phyloP scores from a whole-genome alignment of 78 protist genomes.

The Thecamonas trahens region DNA sequence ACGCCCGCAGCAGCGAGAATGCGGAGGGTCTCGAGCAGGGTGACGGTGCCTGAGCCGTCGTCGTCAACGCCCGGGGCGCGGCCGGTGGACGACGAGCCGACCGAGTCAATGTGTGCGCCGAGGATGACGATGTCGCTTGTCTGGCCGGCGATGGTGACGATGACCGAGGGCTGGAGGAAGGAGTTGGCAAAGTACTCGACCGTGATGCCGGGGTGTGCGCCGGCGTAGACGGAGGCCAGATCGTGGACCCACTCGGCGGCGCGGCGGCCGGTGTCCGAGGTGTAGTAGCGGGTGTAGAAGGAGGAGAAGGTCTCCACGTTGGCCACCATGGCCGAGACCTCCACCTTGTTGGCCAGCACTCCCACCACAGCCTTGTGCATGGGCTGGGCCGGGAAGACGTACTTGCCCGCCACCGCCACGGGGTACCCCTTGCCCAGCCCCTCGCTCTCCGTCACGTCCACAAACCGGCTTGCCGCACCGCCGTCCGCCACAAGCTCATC shows the following conservation, averaged over 20 bases:
- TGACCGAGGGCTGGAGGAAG: constrained; percentile 11
- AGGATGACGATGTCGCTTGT: constrained; percentile 4
- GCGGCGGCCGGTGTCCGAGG: constrained; percentile 2
- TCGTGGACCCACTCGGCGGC: neutral
- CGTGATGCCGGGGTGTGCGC: neutral
- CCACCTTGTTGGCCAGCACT: no score
- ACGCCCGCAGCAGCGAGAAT: neutral
- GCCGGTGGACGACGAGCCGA: constrained; percentile 1
- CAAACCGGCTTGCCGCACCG: no score
- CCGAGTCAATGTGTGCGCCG: constrained; percentile 14
- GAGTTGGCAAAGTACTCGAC: neutral
- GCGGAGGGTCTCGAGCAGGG: neutral
- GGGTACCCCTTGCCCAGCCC: no score
- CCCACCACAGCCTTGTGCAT: no score
- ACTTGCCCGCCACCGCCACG: no score
- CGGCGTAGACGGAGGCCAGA: neutral
- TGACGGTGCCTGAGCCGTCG: constrained; percentile 15
- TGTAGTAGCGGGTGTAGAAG: constrained; percentile 15
- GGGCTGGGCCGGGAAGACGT: no score
- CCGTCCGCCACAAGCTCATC: no score
- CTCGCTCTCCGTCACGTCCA: no score
- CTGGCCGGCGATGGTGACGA: constrained; percentile 2
- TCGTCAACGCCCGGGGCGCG: constrained; percentile 25
- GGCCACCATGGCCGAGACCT: no score
- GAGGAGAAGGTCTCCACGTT: no score